A percentile compares a stretch with the other conserved stretches of the same genome.
phyloP scores from a whole-genome alignment of 2,329 filamentous ascomycete species.

The Neonectria hederae region DNA sequence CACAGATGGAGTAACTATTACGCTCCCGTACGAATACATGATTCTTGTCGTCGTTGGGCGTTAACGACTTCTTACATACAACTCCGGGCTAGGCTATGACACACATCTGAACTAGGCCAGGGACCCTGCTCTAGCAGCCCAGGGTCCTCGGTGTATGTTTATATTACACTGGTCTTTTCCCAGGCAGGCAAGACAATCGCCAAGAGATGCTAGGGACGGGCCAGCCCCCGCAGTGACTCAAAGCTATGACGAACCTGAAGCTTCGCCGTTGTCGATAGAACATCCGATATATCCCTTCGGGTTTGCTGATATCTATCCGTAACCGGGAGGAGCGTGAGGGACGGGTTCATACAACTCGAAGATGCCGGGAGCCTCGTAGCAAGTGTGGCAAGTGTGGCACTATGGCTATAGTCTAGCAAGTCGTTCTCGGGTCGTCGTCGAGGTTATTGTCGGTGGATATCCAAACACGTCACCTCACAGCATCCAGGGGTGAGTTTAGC shows the following conservation, averaged over 20 bases:
- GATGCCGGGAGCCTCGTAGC: neutral
- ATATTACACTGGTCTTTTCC: neutral
- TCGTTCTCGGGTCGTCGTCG: neutral
- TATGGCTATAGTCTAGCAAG: neutral
- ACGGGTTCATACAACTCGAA: slow-evolving; percentile 6
- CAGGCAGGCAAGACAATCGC: neutral
- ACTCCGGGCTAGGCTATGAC: slow-evolving; percentile 8
- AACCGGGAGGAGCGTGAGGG: neutral
- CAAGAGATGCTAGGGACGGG: neutral
- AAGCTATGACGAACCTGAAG: neutral
- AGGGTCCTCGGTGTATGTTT: neutral
- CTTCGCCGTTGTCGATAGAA: neutral
- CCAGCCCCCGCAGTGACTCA: neutral
- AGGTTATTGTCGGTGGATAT: slow-evolving; percentile 2
- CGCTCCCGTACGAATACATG: neutral
- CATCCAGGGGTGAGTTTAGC: slow-evolving; percentile 7
- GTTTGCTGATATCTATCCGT: neutral
- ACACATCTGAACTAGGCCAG: neutral
- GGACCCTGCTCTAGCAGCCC: neutral
- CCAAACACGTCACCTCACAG: slow-evolving; percentile 25
- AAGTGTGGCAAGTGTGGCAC: neutral
- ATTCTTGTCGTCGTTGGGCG: slow-evolving; percentile 2
- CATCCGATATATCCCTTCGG: neutral
- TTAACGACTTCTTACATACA: slow-evolving; percentile 5
- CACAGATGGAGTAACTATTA: neutral